Base-by-base conservation (phyloP, 2,329 filamentous ascomycete genomes). In the Hymenoscyphus salicellus region DNA sequence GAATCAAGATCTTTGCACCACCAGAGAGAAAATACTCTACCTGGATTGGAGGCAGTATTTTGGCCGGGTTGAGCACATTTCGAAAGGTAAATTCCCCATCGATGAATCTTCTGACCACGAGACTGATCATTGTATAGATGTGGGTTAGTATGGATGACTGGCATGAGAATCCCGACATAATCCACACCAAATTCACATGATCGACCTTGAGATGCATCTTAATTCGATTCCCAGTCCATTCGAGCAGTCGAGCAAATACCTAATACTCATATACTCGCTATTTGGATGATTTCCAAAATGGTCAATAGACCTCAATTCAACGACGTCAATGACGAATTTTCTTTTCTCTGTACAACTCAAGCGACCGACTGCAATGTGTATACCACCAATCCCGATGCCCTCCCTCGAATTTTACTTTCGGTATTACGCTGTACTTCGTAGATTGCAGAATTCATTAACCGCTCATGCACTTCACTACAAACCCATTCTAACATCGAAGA, bases 141-240 rank as follows among this genome's bases (percentile, higher is more conserved):
- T 98, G 95, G 93, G 95, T 99, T 75, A 97, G 93, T 79, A 94
- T 97, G 76, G 95, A 98, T 76, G 95, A 99, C 82, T 99, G 95
- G 95, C 95, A 99, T 78, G 95, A 99, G 84, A 97, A 99, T 77
- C 95, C 95, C 20, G 94, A 99, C 76, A 95, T 99, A 74, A 98
- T 99, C 76, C 94, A 98, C 80, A 95, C 92, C 75, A 98, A 97
- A 80, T 97, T 98, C 79, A 93, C 92, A 74, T 97, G 66, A 67
- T 63, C 43, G 49, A 46, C 11, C 26, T 23, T 11, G 23, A 28
- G 32, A 20, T 26, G 20, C 32, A 46, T 33, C 17, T 23, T 60
- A 30, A 59, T 32, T 43, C 14, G 30, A 41, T 58, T 58, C 36
- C 57, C 33, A 26, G 58, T 43, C 32, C 17, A 7, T 55, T 8